These are phyloP conservation scores for Colletotrichum chrysophilum DNA, from an alignment of 2,329 filamentous ascomycete genomes.

Conservation along the genomic window DNA sequence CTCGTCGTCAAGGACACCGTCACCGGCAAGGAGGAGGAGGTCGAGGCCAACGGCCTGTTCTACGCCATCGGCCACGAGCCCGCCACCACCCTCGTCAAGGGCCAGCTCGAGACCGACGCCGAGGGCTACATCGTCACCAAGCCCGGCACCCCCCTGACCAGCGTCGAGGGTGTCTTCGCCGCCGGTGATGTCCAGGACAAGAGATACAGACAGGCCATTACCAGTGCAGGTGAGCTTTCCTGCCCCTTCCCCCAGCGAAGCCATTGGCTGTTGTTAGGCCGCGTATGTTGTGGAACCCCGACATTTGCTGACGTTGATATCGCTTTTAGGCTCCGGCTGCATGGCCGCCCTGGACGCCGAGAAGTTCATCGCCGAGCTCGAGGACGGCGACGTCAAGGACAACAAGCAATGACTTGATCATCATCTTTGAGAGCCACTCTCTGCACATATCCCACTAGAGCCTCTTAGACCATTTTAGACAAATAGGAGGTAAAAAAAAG, in stretches of 20 bases:
- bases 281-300: background rate
- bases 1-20: constrained; percentile 81
- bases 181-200: constrained; percentile 99
- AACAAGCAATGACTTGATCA: constrained; percentile 23
- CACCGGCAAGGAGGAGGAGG: constrained; percentile 79
- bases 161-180: constrained; percentile 89
- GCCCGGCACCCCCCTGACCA: constrained; percentile 88
- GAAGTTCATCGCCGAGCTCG: constrained; percentile 84
- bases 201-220: constrained; percentile 96
- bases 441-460: background rate
- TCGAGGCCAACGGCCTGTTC: constrained; percentile 91
- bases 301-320: constrained; percentile 20
- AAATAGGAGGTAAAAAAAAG: background rate
- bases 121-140: constrained; percentile 92
- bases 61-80: constrained; percentile 98
- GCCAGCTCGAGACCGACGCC: constrained; percentile 83
- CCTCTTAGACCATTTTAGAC: background rate
- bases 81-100: constrained; percentile 89
- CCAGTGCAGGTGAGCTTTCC: constrained; percentile 82
- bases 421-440: constrained; percentile 13
- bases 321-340: constrained; percentile 78
- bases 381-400: constrained; percentile 44
- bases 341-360: constrained; percentile 96
- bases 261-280: background rate
- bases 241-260: background rate